These are phyloP conservation scores for Phytophthora quininea DNA, from an alignment of 352 stramenopile genomes.

Conservation along the genomic window DNA sequence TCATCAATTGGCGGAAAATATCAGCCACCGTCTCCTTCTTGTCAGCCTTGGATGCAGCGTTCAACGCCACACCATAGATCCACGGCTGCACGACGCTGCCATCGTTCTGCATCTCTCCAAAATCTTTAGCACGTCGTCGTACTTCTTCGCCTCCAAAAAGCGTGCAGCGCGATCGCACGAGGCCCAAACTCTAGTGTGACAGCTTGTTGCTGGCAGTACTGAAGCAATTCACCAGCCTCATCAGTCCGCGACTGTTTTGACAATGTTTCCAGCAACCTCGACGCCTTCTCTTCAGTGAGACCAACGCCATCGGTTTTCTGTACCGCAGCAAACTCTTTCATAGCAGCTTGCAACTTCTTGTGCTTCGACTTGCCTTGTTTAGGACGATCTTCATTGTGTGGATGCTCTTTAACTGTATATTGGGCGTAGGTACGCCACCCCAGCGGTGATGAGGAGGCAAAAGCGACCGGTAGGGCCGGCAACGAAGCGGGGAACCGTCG, in stretches of 20 bases:
- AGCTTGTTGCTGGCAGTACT: constrained; percentile 8
- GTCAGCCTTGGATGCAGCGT: constrained; percentile 58
- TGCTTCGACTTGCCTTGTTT: background rate
- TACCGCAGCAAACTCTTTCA: background rate
- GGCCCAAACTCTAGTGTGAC: constrained; percentile 5
- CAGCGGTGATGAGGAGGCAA: background rate
- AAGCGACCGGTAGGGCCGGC: background rate
- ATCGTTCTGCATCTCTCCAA: constrained; percentile 75
- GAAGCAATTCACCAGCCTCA: constrained; percentile 14
- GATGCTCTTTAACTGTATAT: constrained; percentile 37
- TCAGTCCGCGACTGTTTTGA: constrained; percentile 7
- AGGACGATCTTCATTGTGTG: constrained; percentile 17
- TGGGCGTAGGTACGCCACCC: constrained; percentile 48
- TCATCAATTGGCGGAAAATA: constrained; percentile 75
- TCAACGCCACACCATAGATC: constrained; percentile 75
- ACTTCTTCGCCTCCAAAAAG: constrained; percentile 56
- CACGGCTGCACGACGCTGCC: constrained; percentile 61
- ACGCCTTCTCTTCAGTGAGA: constrained; percentile 2
- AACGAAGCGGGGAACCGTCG: background rate
- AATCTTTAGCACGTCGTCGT: constrained; percentile 57
- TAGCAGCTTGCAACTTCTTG: background rate
- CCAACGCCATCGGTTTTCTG: background rate
- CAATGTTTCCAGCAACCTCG: constrained; percentile 6
- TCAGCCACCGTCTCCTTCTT: constrained; percentile 69
- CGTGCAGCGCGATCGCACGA: background rate